These are phyloP conservation scores for Nicotiana benthamiana DNA, from an alignment of 257 asterid genomes.

Conservation along the genomic window DNA sequence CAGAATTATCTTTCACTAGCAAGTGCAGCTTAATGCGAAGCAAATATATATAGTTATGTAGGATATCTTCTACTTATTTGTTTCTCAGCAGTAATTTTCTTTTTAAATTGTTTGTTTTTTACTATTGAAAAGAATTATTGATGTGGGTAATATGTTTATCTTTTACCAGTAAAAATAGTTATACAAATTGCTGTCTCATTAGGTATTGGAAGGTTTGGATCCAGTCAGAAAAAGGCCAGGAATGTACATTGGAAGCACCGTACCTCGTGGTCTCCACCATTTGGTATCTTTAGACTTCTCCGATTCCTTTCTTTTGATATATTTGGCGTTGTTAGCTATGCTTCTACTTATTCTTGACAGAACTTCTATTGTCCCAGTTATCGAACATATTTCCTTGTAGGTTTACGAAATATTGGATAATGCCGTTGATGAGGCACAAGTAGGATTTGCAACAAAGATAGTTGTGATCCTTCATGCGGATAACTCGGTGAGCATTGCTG, in stretches of 20 bases:
- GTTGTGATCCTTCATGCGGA: slow-evolving; percentile 68
- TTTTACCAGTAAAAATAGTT: not conserved
- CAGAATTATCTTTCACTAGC: not conserved
- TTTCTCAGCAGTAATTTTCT: not conserved
- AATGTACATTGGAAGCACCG: slow-evolving; percentile 96
- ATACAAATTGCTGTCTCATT: not conserved
- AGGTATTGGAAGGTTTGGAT: slow-evolving; percentile 95
- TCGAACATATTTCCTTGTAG: slow-evolving; percentile 20
- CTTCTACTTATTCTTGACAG: slow-evolving; percentile 5
- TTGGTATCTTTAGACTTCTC: slow-evolving; percentile 40
- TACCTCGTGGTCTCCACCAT: slow-evolving; percentile 93
- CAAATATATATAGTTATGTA: not conserved
- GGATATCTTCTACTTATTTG: not conserved
- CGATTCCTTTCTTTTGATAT: not conserved
- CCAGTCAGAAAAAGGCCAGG: slow-evolving; percentile 96
- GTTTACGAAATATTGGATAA: slow-evolving; percentile 95
- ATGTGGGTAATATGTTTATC: not conserved
- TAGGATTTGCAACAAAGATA: slow-evolving; percentile 80
- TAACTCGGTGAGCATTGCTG: slow-evolving; percentile 82
- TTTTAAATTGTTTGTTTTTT: slow-evolving; percentile 6
- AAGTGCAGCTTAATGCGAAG: not conserved
- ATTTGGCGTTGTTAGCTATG: slow-evolving; percentile 2
- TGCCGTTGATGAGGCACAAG: slow-evolving; percentile 96
- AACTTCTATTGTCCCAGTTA: not conserved
- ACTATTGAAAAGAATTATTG: not conserved